Base-by-base conservation (phyloP, 352 stramenopile genomes). In the Globisporangium sylvaticum region DNA sequence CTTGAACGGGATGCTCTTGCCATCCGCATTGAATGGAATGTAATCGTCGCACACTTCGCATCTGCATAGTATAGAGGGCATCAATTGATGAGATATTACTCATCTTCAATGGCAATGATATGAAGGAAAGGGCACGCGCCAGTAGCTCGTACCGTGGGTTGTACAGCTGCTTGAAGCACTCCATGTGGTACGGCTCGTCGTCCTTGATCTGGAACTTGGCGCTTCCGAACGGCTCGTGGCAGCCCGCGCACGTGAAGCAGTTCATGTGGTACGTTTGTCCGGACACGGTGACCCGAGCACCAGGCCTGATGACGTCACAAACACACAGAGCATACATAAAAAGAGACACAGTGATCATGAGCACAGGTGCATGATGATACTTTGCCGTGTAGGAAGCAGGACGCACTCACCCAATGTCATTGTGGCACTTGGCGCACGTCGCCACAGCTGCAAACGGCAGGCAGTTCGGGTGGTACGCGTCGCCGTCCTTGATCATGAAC, bases 161-260 rank as follows among this genome's bases (percentile, higher is more conserved):
- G 55, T 80, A 92, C 39, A 92, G 81, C 59, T 78, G 70, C 52
- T 80, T 77, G 72, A 83, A 90, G 71, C 82, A 92, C 42, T 85
- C 73, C 12, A 78, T 58, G 46, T 92, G 82, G 62, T 92, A 92
- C 66, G 76, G 84, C 64, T 88, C 80, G 34, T 68, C 67, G 31
- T 82, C 73, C 29, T 82, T 75, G 50, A 80, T 61, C 44, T 82
- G 72, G 58, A 84, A 84, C 56, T 68, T 64, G 25, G 60, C 34
- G 15, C 56, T 70, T 8, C 57, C 64, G 52, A 84, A 77, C 8
- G 61, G 55, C 50, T 77, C 52, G 31, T 79, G 73, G 64, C 77
- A 84, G n/a, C 72, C 77, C 20, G 73, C 55, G 57, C 77, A 84
- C 46, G 65, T 67, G 70, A 84, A 84, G 64, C 77, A 84, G 10